These are phyloP conservation scores for Neckera pumila DNA, from an alignment of 225 moss, liverwort and hornwort species.

Conservation along the genomic window DNA sequence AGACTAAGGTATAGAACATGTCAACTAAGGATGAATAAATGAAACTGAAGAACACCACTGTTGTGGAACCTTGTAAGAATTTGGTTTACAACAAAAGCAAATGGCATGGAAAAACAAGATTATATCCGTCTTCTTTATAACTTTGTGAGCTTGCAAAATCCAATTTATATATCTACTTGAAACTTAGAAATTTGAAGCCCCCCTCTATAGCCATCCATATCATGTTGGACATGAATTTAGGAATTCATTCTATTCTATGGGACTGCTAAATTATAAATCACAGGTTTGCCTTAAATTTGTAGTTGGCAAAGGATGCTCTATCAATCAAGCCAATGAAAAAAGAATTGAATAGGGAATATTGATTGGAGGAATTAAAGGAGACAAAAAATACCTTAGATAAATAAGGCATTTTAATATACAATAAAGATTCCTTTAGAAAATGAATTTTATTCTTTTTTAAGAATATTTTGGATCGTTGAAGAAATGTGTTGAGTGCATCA, in stretches of 20 bases:
- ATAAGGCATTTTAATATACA: not conserved
- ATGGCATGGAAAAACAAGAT: not conserved
- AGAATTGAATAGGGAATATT: not conserved
- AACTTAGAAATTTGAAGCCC: fast-evolving
- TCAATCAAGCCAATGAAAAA: not conserved
- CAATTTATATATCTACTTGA: fast-evolving
- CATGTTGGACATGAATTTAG: not conserved
- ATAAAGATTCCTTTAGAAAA: not conserved
- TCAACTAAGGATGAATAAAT: not conserved
- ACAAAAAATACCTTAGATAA: not conserved
- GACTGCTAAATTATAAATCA: fast-evolving
- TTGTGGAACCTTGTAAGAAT: not conserved
- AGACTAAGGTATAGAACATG: fast-evolving
- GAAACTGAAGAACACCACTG: too few species aligned
- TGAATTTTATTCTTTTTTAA: too few species aligned
- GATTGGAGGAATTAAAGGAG: not conserved
- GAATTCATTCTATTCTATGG: not conserved
- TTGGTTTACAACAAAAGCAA: fast-evolving
- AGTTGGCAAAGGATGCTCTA: fast-evolving
- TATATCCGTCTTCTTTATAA: not conserved
- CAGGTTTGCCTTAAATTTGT: fast-evolving
- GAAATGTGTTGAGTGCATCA: not conserved
- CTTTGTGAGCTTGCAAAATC: not conserved
- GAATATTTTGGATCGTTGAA: not conserved
- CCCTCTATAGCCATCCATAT: not conserved